Conservation (phyloP, 2,329 filamentous ascomycete genomes). For the Venturia nashicola region DNA sequence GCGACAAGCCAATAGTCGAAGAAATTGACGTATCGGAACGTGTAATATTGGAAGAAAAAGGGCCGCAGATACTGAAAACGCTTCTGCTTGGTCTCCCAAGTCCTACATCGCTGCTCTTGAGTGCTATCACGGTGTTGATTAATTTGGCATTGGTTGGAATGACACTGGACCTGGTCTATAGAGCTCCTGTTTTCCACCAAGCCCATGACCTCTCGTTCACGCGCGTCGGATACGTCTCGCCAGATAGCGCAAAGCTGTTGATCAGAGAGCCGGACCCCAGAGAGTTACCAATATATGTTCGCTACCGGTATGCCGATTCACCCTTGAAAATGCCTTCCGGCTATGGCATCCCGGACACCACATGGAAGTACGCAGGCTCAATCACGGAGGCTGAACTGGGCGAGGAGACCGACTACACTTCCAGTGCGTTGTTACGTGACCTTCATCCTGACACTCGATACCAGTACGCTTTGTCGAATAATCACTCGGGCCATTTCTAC, state of each 20-base stretch:
- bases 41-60: slow-evolving; percentile 45
- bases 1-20: slow-evolving; percentile 16
- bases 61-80: slow-evolving; percentile 46
- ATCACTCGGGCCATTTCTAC: slow-evolving; percentile 70
- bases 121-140: slow-evolving; percentile 54
- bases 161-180: slow-evolving; percentile 66
- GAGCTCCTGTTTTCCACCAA: slow-evolving; percentile 57
- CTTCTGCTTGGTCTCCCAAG: slow-evolving; percentile 68
- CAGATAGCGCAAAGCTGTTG: slow-evolving; percentile 65
- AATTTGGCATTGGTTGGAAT: slow-evolving; percentile 60
- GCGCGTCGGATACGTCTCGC: slow-evolving; percentile 75
- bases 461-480: slow-evolving; percentile 76
- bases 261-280: slow-evolving; percentile 69
- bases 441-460: slow-evolving; percentile 63
- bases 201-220: slow-evolving; percentile 71
- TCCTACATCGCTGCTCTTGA: slow-evolving; percentile 53
- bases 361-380: slow-evolving; percentile 56
- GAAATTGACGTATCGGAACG: slow-evolving; percentile 52
- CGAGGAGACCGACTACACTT: slow-evolving; percentile 74
- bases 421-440: slow-evolving; percentile 52
- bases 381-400: slow-evolving; percentile 45
- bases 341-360: slow-evolving; percentile 36
- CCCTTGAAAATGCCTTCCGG: slow-evolving; percentile 39
- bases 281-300: slow-evolving; percentile 64
- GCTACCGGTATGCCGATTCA: slow-evolving; percentile 35